Evolutionary conservation across 306 rosid species (phyloP).

Genomic region (Morella rubra): DNA sequence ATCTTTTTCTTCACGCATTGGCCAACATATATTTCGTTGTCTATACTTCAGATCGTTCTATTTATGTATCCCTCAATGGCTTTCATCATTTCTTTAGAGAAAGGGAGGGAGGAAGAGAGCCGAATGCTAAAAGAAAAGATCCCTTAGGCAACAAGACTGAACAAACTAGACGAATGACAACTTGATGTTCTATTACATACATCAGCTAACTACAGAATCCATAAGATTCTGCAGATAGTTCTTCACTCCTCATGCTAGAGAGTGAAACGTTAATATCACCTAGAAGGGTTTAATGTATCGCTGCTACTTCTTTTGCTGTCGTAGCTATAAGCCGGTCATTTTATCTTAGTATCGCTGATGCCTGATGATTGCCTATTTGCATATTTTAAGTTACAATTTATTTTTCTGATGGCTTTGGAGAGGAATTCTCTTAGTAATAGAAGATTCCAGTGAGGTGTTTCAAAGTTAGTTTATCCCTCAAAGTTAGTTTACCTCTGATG

Average conservation of each 20-base stretch:
- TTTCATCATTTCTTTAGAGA: too few species aligned
- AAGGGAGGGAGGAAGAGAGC: too few species aligned
- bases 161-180: not conserved
- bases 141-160: not conserved
- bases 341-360: not conserved
- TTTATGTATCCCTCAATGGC: too few species aligned
- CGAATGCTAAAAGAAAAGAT: constrained; percentile 42
- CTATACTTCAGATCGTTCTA: too few species aligned
- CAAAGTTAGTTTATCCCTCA: not conserved
- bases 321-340: not conserved
- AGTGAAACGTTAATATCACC: not conserved
- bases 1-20: too few species aligned
- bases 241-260: not conserved
- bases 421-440: too few species aligned
- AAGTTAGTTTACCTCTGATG: not conserved
- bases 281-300: not conserved
- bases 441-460: too few species aligned
- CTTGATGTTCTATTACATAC: too few species aligned
- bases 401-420: not conserved
- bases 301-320: not conserved
- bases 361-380: not conserved
- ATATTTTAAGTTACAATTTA: not conserved
- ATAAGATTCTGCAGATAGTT: not conserved
- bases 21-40: too few species aligned
- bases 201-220: not conserved